These are phyloP conservation scores for Stagonosporopsis rhizophila DNA, from an alignment of 2,329 filamentous ascomycete species.

Conservation along the genomic window DNA sequence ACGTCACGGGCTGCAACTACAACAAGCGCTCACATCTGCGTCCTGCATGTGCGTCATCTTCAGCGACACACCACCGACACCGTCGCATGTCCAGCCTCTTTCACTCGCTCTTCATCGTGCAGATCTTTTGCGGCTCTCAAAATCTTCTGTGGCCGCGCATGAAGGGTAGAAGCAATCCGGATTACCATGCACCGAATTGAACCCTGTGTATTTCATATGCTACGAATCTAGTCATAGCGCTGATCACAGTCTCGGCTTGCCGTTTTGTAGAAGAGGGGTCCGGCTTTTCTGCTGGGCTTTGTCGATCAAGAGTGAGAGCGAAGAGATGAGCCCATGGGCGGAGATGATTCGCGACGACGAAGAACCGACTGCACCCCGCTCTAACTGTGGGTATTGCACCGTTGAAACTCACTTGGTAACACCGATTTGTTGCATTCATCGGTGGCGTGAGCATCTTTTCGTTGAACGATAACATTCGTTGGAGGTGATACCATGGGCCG, in stretches of 20 bases:
- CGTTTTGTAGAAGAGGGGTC: conserved; percentile 17
- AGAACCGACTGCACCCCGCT: conserved; percentile 7
- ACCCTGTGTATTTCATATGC: conserved; percentile 18
- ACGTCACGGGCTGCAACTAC: conserved; percentile 8
- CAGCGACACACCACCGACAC: conserved; percentile 1
- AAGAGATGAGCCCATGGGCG: conserved; percentile 14
- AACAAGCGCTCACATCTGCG: neutral
- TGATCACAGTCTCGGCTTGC: conserved; percentile 16
- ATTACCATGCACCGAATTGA: conserved; percentile 1
- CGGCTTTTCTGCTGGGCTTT: conserved; percentile 1
- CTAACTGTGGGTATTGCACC: conserved; percentile 1
- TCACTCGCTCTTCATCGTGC: conserved; percentile 1
- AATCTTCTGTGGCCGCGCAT: neutral
- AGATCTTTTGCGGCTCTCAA: conserved; percentile 20
- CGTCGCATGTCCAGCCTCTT: neutral
- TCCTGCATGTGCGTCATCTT: neutral
- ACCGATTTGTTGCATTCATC: conserved; percentile 8
- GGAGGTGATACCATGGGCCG: conserved; percentile 6
- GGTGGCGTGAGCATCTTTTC: neutral
- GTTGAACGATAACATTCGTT: neutral
- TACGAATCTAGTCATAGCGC: conserved; percentile 11
- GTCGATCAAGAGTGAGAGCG: conserved; percentile 12
- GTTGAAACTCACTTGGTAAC: neutral
- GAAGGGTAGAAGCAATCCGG: neutral
- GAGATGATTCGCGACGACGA: conserved; percentile 3